Percentiles rank a stretch among this genome's conserved stretches.
Evolutionary conservation across 2,329 filamentous ascomycete genomes (phyloP).

Genomic region (Emergomyces africanus): DNA sequence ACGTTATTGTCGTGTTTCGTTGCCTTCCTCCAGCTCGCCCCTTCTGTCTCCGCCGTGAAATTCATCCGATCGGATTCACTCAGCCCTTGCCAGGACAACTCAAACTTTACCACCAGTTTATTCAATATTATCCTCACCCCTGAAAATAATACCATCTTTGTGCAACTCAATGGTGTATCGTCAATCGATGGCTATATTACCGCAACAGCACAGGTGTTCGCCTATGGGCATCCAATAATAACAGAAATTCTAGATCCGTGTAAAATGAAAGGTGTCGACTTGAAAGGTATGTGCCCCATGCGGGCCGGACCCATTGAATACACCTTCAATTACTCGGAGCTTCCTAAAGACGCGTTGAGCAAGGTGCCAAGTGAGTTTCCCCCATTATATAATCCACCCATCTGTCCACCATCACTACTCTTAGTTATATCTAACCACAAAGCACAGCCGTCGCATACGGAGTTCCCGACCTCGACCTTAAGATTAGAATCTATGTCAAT

Average conservation of each 20-base stretch:
- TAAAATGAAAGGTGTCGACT: slow-evolving; percentile 36
- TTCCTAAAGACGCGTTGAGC: slow-evolving; percentile 45
- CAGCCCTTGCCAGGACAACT: slow-evolving; percentile 72
- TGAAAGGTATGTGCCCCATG: slow-evolving; percentile 82
- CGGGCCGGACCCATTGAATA: slow-evolving; percentile 68
- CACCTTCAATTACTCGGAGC: slow-evolving; percentile 49
- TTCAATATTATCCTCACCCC: slow-evolving; percentile 63
- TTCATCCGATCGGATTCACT: slow-evolving; percentile 73
- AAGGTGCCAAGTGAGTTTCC: slow-evolving; percentile 51
- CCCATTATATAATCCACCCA: background rate
- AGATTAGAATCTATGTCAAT: slow-evolving; percentile 71
- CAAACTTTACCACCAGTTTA: slow-evolving; percentile 72
- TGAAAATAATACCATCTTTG: slow-evolving; percentile 55
- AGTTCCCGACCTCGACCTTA: slow-evolving; percentile 82
- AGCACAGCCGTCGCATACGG: slow-evolving; percentile 63
- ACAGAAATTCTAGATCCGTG: slow-evolving; percentile 64
- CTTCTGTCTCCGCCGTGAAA: slow-evolving; percentile 46
- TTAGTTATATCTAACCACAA: background rate
- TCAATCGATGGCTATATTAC: slow-evolving; percentile 71
- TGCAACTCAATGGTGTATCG: slow-evolving; percentile 70
- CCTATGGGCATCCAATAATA: slow-evolving; percentile 69
- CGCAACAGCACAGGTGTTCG: slow-evolving; percentile 62
- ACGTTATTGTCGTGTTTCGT: slow-evolving; percentile 21
- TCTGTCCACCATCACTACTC: background rate
- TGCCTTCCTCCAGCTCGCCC: slow-evolving; percentile 26